These are phyloP conservation scores for Bifiguratus adelaidae DNA, from an alignment of 192 early-diverging fungal genomes.

Conservation along the genomic window DNA sequence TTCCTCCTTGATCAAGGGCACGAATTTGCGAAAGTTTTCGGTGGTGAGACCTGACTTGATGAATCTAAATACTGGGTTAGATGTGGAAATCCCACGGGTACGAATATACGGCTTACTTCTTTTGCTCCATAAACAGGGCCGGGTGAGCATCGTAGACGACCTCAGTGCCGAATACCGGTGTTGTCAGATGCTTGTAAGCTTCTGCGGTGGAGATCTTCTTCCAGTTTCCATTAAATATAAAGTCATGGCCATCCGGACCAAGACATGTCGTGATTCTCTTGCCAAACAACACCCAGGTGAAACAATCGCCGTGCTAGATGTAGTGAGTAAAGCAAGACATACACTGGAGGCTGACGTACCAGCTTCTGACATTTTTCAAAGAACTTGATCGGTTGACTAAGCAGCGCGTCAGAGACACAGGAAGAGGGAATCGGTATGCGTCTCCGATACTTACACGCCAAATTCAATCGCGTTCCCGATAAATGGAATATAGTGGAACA, in stretches of 20 bases:
- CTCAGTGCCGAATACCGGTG: conserved; percentile 87
- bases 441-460: conserved; percentile 44
- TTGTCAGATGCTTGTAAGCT: conserved; percentile 88
- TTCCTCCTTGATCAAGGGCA: conserved; percentile 81
- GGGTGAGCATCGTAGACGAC: conserved; percentile 97
- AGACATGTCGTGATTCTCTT: conserved; percentile 81
- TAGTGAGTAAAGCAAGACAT: background rate
- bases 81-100: background rate
- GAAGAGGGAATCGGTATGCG: background rate
- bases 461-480: conserved; percentile 80
- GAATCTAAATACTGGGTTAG: conserved; percentile 45
- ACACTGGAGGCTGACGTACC: background rate
- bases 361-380: conserved; percentile 67
- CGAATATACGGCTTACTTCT: conserved; percentile 45
- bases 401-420: background rate
- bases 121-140: conserved; percentile 94
- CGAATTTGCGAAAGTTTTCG: conserved; percentile 78
- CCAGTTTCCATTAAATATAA: conserved; percentile 89
- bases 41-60: conserved; percentile 86
- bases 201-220: conserved; percentile 82
- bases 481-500: conserved; percentile 75
- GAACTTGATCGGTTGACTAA: conserved; percentile 72
- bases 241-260: conserved; percentile 90
- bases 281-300: conserved; percentile 90
- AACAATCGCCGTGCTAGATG: conserved; percentile 72